Base-by-base conservation (phyloP, 1,139 yeast genomes). In the Suhomyces wounanorum region DNA sequence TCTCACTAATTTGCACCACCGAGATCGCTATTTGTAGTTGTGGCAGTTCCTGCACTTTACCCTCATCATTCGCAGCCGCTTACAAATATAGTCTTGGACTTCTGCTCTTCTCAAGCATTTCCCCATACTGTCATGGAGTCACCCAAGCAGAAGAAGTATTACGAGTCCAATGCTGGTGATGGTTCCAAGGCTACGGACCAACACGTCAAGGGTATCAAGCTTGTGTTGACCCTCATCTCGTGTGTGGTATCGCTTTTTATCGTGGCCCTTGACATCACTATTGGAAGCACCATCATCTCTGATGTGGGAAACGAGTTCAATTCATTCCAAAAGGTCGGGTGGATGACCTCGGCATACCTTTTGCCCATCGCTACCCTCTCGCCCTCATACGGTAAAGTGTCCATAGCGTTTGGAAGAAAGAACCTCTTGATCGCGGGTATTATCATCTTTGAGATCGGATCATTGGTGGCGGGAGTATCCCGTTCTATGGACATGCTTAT, bases 191-290 rank as follows among this genome's bases (percentile, higher is more conserved):
- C 81, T 1, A 61, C 66, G 1, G 83, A 81, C 49, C 86, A 82
- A 53, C 70, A 78, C 46, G 58, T 81, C 16, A 66, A 64, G 3
- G 87, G 87, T 0, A 1, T 65, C 5, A 69, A 69, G 40, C 64
- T 84, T 30, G 48, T 56, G 0, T 50, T 78, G 6, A 78, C 84
- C 11, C 59, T 82, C 13, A 40, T 70, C 2, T 73, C 87, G 10
- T 70, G 83, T 44, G 69, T 78, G 25, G 62, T 78, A 30, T 68
- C 81, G n/a, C 60, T 84, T 53, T 85, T 85, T 59, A 66, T 86
- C 35, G 79, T 81, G 11, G 89, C 90, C 0, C 66, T 86, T 40
- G 92, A 86, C 62, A 87, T 83, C 59, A 85, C 90, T 10, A 85
- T 87, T 54, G 82, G 84, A 1, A 69, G 82, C 1, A 82, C 90